Conservation (phyloP, 768 basidiomycete species). For the Termitomyces sp. region DNA sequence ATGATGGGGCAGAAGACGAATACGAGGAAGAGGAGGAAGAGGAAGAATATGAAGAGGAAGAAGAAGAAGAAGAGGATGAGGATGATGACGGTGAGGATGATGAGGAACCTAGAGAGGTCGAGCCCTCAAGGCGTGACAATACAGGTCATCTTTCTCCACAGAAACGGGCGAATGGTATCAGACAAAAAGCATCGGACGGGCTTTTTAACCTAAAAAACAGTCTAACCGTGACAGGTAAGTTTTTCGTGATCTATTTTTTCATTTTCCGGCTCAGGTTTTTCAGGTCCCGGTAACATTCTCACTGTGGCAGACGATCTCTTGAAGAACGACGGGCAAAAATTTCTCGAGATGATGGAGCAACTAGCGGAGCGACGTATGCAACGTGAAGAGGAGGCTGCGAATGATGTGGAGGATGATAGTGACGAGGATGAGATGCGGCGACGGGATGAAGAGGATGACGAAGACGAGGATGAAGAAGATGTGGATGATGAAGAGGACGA, state of each 20-base stretch:
- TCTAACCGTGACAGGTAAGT: constrained; percentile 76
- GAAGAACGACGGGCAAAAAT: constrained; percentile 98
- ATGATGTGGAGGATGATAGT: constrained; percentile 40
- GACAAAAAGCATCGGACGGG: constrained; percentile 34
- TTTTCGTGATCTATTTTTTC: constrained; percentile 1
- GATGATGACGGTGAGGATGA: constrained; percentile 42
- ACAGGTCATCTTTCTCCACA: constrained; percentile 15
- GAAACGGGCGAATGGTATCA: constrained; percentile 14
- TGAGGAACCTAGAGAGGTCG: constrained; percentile 23
- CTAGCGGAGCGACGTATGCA: constrained; percentile 92
- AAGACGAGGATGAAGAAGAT: constrained; percentile 56
- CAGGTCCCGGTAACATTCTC: constrained; percentile 88
- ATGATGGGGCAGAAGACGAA: constrained; percentile 29
- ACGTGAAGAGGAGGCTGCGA: constrained; percentile 65
- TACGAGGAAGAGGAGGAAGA: constrained; percentile 37
- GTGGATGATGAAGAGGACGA: constrained; percentile 57
- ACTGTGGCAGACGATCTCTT: constrained; percentile 98
- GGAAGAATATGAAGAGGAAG: constrained; percentile 35
- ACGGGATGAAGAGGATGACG: constrained; percentile 34
- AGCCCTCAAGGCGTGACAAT: constrained; percentile 11
- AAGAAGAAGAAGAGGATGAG: constrained; percentile 33
- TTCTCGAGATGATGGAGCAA: constrained; percentile 99
- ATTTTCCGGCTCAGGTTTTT: constrained; percentile 14
- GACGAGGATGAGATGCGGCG: constrained; percentile 30
- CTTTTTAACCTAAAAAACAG: constrained; percentile 77